Evolutionary conservation across 2,329 filamentous ascomycete species (phyloP).

Genomic region (Colletotrichum simmondsii): DNA sequence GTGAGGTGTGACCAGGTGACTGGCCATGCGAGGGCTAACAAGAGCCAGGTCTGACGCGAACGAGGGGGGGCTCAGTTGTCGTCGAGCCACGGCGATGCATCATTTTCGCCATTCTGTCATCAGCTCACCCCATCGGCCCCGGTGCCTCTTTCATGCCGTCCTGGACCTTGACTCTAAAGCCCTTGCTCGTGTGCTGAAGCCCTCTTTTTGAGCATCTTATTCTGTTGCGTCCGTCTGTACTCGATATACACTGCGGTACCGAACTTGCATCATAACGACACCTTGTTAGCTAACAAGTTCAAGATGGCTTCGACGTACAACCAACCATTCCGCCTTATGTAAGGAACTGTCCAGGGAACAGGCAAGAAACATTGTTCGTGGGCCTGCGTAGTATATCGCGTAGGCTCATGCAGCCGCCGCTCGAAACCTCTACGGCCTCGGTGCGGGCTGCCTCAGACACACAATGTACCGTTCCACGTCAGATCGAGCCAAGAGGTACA

Average conservation of each 20-base stretch:
- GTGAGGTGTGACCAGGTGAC: constrained; percentile 23
- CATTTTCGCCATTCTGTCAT: constrained; percentile 33
- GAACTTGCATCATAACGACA: constrained; percentile 11
- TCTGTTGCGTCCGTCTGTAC: background rate
- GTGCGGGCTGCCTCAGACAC: constrained; percentile 23
- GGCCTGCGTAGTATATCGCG: no score
- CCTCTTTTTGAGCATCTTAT: background rate
- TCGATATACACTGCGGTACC: background rate
- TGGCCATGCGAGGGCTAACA: constrained; percentile 4
- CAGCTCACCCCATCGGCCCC: constrained; percentile 28
- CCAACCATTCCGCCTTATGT: constrained; percentile 3
- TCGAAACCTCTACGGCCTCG: constrained; percentile 31
- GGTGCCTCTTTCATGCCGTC: background rate
- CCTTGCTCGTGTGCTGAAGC: background rate
- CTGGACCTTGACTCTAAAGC: background rate
- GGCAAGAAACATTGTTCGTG: background rate
- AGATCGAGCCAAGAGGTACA: constrained; percentile 22
- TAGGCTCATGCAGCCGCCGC: background rate
- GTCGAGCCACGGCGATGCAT: constrained; percentile 19
- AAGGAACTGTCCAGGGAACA: background rate
- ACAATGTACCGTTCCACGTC: background rate
- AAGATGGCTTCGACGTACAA: background rate
- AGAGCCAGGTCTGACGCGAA: constrained; percentile 17
- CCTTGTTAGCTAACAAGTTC: constrained; percentile 24
- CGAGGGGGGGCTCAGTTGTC: background rate